phyloP scores from a whole-genome alignment of 139 green algal genomes.

The Yamagishiella unicocca region DNA sequence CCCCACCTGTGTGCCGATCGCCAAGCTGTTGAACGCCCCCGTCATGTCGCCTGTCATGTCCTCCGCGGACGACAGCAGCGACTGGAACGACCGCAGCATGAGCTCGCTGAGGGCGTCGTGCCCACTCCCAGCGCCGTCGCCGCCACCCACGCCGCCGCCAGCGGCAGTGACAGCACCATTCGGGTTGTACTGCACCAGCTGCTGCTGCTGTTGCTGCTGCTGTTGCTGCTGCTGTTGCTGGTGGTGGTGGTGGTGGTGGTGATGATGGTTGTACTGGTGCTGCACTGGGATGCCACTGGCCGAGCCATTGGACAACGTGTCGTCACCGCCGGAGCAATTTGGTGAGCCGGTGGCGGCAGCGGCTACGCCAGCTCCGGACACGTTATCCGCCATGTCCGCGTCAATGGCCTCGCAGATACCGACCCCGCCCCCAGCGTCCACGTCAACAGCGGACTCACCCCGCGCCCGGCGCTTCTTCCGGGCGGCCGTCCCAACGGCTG shows the following conservation, averaged over 20 bases:
- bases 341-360: background rate
- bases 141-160: background rate
- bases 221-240: background rate
- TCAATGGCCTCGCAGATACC: constrained; percentile 40
- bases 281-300: background rate
- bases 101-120: constrained; percentile 23
- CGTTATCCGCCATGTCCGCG: background rate
- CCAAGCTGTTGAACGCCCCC: constrained; percentile 39
- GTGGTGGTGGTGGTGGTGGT: background rate
- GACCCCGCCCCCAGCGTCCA: constrained; percentile 18
- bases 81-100: constrained; percentile 41
- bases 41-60: constrained; percentile 11
- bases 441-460: constrained; percentile 1
- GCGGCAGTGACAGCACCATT: background rate
- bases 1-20: background rate
- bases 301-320: constrained; percentile 34
- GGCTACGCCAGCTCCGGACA: background rate
- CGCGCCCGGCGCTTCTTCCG: constrained; percentile 71
- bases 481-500: constrained; percentile 27
- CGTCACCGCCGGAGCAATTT: background rate
- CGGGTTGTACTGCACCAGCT: constrained; percentile 42
- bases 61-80: constrained; percentile 8
- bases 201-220: constrained; percentile 4
- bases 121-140: background rate
- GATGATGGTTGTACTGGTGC: background rate